These are phyloP conservation scores for Dictyostelium brefeldianum DNA, from an alignment of 78 protist genomes.

Conservation along the genomic window DNA sequence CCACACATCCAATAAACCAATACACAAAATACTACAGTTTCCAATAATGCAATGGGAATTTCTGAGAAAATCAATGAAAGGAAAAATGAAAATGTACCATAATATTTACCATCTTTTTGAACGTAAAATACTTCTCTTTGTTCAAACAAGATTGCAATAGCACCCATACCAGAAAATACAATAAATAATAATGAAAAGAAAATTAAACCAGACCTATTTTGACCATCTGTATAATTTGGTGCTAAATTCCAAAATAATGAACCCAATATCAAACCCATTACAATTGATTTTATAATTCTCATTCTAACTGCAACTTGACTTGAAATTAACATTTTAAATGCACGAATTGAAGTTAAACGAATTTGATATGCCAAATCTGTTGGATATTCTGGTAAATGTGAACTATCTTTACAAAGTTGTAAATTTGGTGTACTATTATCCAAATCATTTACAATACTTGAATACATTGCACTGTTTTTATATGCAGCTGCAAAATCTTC, in stretches of 20 bases:
- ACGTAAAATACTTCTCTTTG: slow-evolving; percentile 67
- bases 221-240: slow-evolving; percentile 11
- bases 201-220: slow-evolving; percentile 67
- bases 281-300: slow-evolving; percentile 57
- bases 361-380: slow-evolving; percentile 13
- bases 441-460: background rate
- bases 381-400: slow-evolving; percentile 39
- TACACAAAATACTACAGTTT: slow-evolving; percentile 42
- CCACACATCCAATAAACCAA: slow-evolving; percentile 83
- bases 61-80: slow-evolving; percentile 61
- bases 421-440: slow-evolving; percentile 33
- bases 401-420: slow-evolving; percentile 4
- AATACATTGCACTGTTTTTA: slow-evolving; percentile 30
- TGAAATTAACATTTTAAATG: slow-evolving; percentile 68
- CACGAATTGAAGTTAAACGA: slow-evolving; percentile 19
- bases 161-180: slow-evolving; percentile 59
- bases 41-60: slow-evolving; percentile 48
- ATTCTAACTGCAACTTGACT: slow-evolving; percentile 39
- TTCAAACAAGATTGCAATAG: slow-evolving; percentile 57
- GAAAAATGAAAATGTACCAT: slow-evolving; percentile 49
- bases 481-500: slow-evolving; percentile 46
- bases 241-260: slow-evolving; percentile 23
- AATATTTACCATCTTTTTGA: slow-evolving; percentile 76
- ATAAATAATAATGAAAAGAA: slow-evolving; percentile 66
- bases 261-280: slow-evolving; percentile 67